Conservation (phyloP, 2,329 filamentous ascomycete genomes). For the Diaporthe longicolla region DNA sequence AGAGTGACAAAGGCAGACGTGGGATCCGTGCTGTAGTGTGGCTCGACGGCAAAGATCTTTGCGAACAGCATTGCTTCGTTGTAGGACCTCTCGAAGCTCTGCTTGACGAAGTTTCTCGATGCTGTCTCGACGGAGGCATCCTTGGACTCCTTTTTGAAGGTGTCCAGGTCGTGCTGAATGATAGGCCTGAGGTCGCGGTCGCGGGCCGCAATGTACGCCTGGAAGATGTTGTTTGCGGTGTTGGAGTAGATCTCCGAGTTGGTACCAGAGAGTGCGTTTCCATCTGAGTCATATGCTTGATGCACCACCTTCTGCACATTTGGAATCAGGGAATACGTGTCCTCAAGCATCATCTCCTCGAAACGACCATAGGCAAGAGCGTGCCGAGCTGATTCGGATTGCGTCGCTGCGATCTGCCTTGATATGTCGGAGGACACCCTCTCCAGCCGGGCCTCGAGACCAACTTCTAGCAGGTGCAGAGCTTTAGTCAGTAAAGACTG, state of each 20-base stretch:
- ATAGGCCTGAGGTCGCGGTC: conserved; percentile 68
- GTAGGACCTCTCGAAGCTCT: conserved; percentile 71
- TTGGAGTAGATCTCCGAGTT: conserved; percentile 67
- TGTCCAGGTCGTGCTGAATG: conserved; percentile 67
- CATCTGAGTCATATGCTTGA: conserved; percentile 66
- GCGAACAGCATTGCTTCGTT: conserved; percentile 68
- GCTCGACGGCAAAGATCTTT: conserved; percentile 69
- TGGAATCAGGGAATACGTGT: conserved; percentile 68
- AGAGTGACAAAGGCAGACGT: conserved; percentile 67
- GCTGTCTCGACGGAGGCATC: conserved; percentile 66
- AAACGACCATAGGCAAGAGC: conserved; percentile 73
- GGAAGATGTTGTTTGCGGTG: conserved; percentile 68
- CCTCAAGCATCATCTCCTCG: conserved; percentile 67
- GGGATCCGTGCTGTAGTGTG: conserved; percentile 63
- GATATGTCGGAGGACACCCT: conserved; percentile 68
- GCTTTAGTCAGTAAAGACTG: conserved; percentile 81
- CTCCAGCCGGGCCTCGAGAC: conserved; percentile 66
- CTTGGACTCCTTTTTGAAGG: conserved; percentile 68
- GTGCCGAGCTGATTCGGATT: conserved; percentile 71
- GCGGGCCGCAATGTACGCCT: conserved; percentile 65
- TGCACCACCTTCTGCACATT: conserved; percentile 68
- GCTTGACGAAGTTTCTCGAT: conserved; percentile 70
- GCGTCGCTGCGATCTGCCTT: conserved; percentile 66
- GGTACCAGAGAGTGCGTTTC: conserved; percentile 59
- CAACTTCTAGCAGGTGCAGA: conserved; percentile 72